Evolutionary conservation across 352 stramenopile species (phyloP), one percentile per base, ranked within the genome.

Genomic region (Globisporangium uncinulatum): DNA sequence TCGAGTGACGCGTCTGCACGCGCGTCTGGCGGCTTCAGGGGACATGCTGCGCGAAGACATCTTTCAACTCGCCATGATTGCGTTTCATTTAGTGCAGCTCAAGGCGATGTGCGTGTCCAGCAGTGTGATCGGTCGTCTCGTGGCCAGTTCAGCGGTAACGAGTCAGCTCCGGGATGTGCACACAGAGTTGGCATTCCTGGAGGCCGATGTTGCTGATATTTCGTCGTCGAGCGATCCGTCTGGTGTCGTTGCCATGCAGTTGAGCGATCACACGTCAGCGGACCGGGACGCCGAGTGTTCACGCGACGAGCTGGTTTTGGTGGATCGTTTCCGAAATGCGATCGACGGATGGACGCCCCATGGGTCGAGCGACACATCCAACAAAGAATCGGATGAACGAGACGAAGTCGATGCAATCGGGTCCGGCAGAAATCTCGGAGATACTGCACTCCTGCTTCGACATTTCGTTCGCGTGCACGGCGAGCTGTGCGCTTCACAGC

Each of bases 51-150:
- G 24, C 8, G 44, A 49, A 20, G 32, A 17, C 44, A 20, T 17
- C 19, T 49, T 49, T 20, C 49, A 55, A n/a, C 21, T 39, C 51
- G 14, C 43, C 51, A 56, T 56, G 51, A 2, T 56, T 36, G 19
- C 47, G 5, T 36, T 56, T 10, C 32, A 41, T 3, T 17, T 47
- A 4, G 21, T 56, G 19, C 39, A 19, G 10, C 4, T 56, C 3
- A 4, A 34, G 8, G 4, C n/a, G 9, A 17, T 15, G 17, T 55
- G 49, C 36, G 17, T 34, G 13, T 4, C 31, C 13, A 13, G 10
- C 9, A 56, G 36, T n/a, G n/a, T 56, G 13, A 14, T 47, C 19
- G 11, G 6, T 19, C 51, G 51, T 21, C 51, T 56, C 10, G 37
- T 37, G 13, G 36, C 34, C 10, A 47, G 34, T 21, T 37, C 19